Evolutionary conservation across 768 basidiomycete genomes (phyloP), one percentile per base, ranked within the genome.

Genomic region (Macrolepiota albuminosa): DNA sequence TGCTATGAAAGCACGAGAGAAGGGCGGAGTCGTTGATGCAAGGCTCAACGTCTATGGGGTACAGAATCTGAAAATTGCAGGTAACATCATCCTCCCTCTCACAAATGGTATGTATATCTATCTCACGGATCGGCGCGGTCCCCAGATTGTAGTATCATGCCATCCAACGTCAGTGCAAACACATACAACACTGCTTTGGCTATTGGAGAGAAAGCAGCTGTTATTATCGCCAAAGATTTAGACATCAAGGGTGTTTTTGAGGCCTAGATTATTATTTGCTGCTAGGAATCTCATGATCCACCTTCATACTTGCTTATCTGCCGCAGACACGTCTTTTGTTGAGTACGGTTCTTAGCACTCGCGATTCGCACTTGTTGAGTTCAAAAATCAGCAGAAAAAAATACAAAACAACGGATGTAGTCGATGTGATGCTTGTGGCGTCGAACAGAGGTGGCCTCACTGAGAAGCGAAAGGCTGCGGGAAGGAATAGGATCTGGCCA

Each of bases 41-140:
- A 72, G 72, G n/a, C 70, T 88, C 46, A 84, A 84, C 59, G 85
- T 89, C 14, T 87, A 88, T 61, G 85, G 84, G 0, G 75, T 83
- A 0, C 61, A 73, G 63, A 77, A 78, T 26, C 72, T 89, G 50
- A 86, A 88, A 66, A 78, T 89, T 29, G 84, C 83, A 51, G 85
- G 81, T 77, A 49, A 43, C 24, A 71, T 63, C 42, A 21, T 4
- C 7, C 2, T 16, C 6, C 16, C 36, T 9, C 1, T 40, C 10
- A 29, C 21, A 47, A 10, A 21, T 21, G 18, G 11, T 46, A 45
- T 21, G n/a, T 11, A 45, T 37, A 13, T 58, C 21, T 39, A 29
- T 46, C 14, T 29, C 10, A 31, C 29, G 31, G 18, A 33, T 56
- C 48, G 34, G 52, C 4, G 6, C 5, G 14, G 24, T 1, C 37